A percentile compares a stretch with the other conserved stretches of the same genome.
Conservation (phyloP, 768 basidiomycete species). For the Agaricus blazei region DNA sequence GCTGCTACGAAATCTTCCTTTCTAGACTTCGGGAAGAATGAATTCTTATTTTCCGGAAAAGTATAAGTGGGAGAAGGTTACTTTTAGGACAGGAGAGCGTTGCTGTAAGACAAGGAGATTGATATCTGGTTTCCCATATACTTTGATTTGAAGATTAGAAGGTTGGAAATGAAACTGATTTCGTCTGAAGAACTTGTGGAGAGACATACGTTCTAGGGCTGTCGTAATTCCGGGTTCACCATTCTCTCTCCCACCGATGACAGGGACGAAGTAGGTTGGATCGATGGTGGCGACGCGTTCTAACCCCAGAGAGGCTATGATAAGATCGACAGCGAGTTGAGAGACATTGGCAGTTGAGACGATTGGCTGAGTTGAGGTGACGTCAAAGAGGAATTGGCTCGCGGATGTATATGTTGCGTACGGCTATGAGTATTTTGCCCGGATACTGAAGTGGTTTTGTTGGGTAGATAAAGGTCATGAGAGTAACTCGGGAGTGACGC, state of each 20-base stretch:
- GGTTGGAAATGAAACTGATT: constrained; percentile 9
- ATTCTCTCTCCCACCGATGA: constrained; percentile 69
- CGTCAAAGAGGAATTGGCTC: constrained; percentile 8
- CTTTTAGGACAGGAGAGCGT: constrained; percentile 75
- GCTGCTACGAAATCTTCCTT: constrained; percentile 64
- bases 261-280: constrained; percentile 57
- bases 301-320: constrained; percentile 63
- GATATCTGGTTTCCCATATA: constrained; percentile 51
- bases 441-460: constrained; percentile 19
- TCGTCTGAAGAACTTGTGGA: neutral
- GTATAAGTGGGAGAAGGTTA: constrained; percentile 18
- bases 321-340: constrained; percentile 73
- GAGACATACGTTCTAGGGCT: constrained; percentile 65
- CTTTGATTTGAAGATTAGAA: constrained; percentile 27
- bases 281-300: constrained; percentile 60
- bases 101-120: constrained; percentile 69
- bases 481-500: neutral
- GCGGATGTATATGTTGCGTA: constrained; percentile 21
- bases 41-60: neutral
- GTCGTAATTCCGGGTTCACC: constrained; percentile 59
- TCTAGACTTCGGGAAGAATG: constrained; percentile 36
- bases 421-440: constrained; percentile 41
- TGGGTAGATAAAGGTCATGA: constrained; percentile 33
- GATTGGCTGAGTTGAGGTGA: constrained; percentile 41
- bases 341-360: constrained; percentile 79